Conservation (phyloP, 1,284 basidiomycete species). For the Phellinidium pouzarii region DNA sequence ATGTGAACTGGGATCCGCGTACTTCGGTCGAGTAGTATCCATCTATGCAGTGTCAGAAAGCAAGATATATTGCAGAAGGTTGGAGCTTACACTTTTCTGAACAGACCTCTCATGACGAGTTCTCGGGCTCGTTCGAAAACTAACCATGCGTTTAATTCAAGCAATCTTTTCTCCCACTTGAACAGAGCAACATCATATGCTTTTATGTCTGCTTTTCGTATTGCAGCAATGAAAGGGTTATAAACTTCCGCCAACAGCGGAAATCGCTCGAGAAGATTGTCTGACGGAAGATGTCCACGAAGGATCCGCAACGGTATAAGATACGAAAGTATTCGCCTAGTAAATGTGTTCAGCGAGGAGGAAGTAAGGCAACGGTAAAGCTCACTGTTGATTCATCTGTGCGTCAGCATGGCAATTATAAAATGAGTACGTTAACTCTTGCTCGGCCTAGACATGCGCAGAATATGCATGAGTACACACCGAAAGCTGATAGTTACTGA, state of each 20-base stretch:
- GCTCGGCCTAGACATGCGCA: constrained; percentile 72
- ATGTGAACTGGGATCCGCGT: constrained; percentile 72
- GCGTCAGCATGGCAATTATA: constrained; percentile 69
- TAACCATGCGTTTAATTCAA: constrained; percentile 80
- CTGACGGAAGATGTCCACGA: constrained; percentile 76
- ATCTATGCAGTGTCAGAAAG: constrained; percentile 39
- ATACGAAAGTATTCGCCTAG: constrained; percentile 82
- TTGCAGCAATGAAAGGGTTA: constrained; percentile 73
- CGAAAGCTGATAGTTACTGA: not conserved
- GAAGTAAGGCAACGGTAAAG: constrained; percentile 8
- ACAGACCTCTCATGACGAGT: constrained; percentile 77
- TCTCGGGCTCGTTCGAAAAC: constrained; percentile 86
- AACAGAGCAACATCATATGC: constrained; percentile 78
- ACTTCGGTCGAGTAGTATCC: constrained; percentile 66
- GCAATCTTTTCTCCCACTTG: constrained; percentile 57
- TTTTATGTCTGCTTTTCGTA: constrained; percentile 70
- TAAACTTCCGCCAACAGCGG: constrained; percentile 72
- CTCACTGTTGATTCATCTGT: constrained; percentile 76
- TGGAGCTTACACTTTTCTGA: constrained; percentile 73
- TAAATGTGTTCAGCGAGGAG: not conserved
- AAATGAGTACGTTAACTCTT: constrained; percentile 78
- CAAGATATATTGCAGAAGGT: not conserved
- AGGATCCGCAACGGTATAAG: constrained; percentile 85
- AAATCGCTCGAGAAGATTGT: constrained; percentile 60
- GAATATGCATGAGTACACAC: constrained; percentile 2